These are phyloP conservation scores for Asterochloris sp. DNA, from an alignment of 139 green algal species.

Conservation along the genomic window DNA sequence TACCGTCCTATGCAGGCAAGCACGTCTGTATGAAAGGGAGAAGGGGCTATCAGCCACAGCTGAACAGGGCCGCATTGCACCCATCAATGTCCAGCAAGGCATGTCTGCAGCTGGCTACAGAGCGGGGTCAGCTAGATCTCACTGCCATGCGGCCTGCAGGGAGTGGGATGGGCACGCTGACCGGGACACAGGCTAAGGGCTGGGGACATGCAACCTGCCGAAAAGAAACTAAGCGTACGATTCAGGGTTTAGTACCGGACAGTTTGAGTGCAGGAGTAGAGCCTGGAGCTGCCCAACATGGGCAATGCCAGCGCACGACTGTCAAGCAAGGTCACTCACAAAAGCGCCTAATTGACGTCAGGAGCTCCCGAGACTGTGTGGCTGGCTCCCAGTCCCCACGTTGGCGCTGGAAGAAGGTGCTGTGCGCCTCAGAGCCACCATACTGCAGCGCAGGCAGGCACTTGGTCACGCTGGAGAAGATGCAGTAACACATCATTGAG, in stretches of 20 bases:
- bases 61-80: too few relatives aligned
- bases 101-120: too few relatives aligned
- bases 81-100: too few relatives aligned
- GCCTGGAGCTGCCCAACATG: not conserved
- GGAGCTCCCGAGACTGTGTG: constrained; percentile 46
- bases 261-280: too few relatives aligned
- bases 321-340: constrained; percentile 74
- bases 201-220: too few relatives aligned
- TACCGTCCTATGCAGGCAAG: not conserved
- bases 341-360: constrained; percentile 74
- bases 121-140: too few relatives aligned
- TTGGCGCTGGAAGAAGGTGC: constrained; percentile 77
- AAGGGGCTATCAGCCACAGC: not conserved
- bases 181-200: too few relatives aligned
- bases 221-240: too few relatives aligned
- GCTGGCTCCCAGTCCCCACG: constrained; percentile 73
- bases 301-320: constrained; percentile 44
- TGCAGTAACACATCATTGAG: too few relatives aligned
- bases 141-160: too few relatives aligned
- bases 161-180: too few relatives aligned
- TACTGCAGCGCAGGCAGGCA: constrained; percentile 63
- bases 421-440: constrained; percentile 90
- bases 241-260: too few relatives aligned
- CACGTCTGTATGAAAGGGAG: not conserved
- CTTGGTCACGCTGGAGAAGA: not conserved